A percentile compares a stretch with the other conserved stretches of the same genome.
phyloP scores from a whole-genome alignment of 2,329 filamentous ascomycete species.

The Fusarium euwallaceae region DNA sequence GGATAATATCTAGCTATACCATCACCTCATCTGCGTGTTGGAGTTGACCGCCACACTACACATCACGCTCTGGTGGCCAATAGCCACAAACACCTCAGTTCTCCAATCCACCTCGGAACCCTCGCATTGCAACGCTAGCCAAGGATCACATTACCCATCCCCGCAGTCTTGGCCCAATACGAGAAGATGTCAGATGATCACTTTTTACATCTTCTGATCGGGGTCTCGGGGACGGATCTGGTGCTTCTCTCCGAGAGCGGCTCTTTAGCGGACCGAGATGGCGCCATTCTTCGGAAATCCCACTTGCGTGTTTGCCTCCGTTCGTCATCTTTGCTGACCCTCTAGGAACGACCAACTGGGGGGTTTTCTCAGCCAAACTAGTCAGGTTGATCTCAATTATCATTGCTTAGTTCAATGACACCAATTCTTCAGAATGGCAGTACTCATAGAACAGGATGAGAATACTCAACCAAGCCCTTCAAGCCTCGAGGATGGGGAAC shows the following conservation, averaged over 20 bases:
- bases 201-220: neutral
- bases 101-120: neutral
- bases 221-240: neutral
- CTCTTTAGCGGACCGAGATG: neutral
- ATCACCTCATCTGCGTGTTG: neutral
- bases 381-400: too few relatives aligned
- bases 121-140: neutral
- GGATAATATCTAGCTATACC: too few relatives aligned
- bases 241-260: neutral
- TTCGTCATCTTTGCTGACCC: neutral
- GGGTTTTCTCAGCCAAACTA: too few relatives aligned
- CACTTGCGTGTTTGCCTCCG: neutral
- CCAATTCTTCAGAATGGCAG: neutral
- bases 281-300: neutral
- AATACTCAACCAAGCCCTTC: neutral
- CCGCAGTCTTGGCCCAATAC: conserved; percentile 1
- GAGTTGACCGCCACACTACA: neutral
- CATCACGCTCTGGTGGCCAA: neutral
- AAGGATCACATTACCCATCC: neutral
- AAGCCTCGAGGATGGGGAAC: neutral
- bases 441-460: neutral
- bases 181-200: neutral
- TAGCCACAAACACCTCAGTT: neutral
- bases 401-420: too few relatives aligned
- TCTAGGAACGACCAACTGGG: too few relatives aligned